A percentile compares a stretch with the other conserved stretches of the same genome.
These are phyloP conservation scores for Termitomyces sp. DNA, from an alignment of 768 basidiomycete genomes.

Conservation along the genomic window DNA sequence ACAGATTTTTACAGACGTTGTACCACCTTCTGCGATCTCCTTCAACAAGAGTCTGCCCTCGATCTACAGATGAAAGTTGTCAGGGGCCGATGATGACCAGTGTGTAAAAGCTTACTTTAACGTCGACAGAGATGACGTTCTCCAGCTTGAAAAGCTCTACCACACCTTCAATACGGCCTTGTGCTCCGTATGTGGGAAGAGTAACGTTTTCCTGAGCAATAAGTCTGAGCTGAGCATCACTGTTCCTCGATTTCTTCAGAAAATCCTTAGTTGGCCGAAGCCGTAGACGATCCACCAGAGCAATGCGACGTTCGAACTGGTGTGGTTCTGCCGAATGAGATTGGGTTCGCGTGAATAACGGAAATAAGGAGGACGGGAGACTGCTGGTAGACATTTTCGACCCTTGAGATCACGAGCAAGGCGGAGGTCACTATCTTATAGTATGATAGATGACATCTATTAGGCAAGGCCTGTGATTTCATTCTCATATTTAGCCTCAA, in stretches of 20 bases:
- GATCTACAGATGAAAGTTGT: slow-evolving; percentile 31
- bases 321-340: slow-evolving; percentile 53
- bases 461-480: not conserved
- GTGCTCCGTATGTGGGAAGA: slow-evolving; percentile 55
- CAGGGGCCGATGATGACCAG: not conserved
- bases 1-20: slow-evolving; percentile 44
- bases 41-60: slow-evolving; percentile 54
- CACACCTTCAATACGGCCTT: slow-evolving; percentile 46
- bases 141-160: slow-evolving; percentile 53
- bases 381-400: slow-evolving; percentile 46
- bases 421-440: not conserved
- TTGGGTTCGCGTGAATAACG: slow-evolving; percentile 31
- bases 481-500: slow-evolving; percentile 1
- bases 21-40: slow-evolving; percentile 66
- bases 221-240: slow-evolving; percentile 46
- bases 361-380: slow-evolving; percentile 42
- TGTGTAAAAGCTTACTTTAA: slow-evolving; percentile 38
- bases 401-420: not conserved
- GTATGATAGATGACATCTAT: not conserved
- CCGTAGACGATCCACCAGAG: slow-evolving; percentile 33
- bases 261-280: slow-evolving; percentile 42
- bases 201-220: slow-evolving; percentile 43
- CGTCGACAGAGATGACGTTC: slow-evolving; percentile 54
- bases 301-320: slow-evolving; percentile 46
- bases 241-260: slow-evolving; percentile 53